A percentile compares a stretch with the other conserved stretches of the same genome.
phyloP scores from a whole-genome alignment of 441 rosid genomes.

The Rhodomyrtus psidioides region DNA sequence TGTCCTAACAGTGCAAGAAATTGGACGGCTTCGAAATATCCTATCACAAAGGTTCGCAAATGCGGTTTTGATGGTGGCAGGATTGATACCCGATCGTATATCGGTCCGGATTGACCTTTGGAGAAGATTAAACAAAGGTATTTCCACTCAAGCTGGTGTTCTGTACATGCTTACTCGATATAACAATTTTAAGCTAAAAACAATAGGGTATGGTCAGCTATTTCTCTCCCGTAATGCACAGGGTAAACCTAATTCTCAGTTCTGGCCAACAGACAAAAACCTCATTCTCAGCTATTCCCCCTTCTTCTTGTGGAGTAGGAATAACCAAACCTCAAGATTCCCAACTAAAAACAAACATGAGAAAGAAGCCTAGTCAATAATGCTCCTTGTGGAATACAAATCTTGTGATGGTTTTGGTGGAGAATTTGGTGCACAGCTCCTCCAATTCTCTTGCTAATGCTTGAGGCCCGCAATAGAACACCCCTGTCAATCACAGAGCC shows the following conservation, averaged over 20 bases:
- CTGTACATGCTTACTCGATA: not conserved
- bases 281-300: not conserved
- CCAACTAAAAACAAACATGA: not conserved
- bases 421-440: slow-evolving; percentile 39
- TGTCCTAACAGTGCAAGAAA: not conserved
- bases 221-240: not conserved
- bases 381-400: slow-evolving; percentile 55
- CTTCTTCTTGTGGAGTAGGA: not conserved
- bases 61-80: not conserved
- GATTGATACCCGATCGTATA: not conserved
- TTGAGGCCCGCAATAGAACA: slow-evolving; percentile 45
- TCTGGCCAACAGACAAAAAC: not conserved
- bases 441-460: slow-evolving; percentile 36
- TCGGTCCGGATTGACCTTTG: not conserved
- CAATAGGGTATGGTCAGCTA: not conserved
- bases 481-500: slow-evolving; percentile 20
- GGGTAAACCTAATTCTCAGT: not conserved
- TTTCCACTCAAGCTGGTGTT: not conserved
- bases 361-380: slow-evolving; percentile 6
- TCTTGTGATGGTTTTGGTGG: slow-evolving; percentile 35
- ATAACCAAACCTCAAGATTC: not conserved
- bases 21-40: too few relatives aligned
- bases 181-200: not conserved
- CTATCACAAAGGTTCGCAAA: not conserved
- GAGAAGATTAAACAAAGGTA: not conserved